These are phyloP conservation scores for Mikania micrantha DNA, from an alignment of 129 eudicot genomes.

Conservation along the genomic window DNA sequence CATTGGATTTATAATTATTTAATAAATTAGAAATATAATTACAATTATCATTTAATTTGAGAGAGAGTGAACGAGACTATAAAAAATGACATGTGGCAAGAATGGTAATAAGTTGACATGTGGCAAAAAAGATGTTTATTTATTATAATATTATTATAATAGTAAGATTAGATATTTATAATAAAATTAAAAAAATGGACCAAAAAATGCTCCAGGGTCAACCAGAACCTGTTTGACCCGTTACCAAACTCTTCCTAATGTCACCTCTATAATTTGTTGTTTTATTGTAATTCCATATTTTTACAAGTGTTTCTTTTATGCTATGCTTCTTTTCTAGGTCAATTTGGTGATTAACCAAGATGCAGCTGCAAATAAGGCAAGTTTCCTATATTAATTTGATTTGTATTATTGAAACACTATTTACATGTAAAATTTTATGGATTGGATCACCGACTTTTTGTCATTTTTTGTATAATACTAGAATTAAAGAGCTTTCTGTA, in stretches of 20 bases:
- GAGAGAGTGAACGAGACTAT: too few relatives aligned
- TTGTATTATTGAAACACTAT: not conserved
- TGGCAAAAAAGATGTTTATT: too few relatives aligned
- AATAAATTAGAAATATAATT: too few relatives aligned
- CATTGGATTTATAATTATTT: too few relatives aligned
- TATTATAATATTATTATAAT: too few relatives aligned
- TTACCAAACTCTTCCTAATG: not conserved
- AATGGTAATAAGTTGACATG: too few relatives aligned
- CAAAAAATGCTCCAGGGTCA: not conserved
- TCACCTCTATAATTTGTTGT: not conserved
- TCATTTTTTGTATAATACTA: not conserved
- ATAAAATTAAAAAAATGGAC: not conserved
- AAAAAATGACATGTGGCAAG: too few relatives aligned
- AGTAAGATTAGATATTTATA: too few relatives aligned
- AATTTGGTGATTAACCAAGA: slow-evolving; percentile 5
- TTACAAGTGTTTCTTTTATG: not conserved
- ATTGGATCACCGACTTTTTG: not conserved
- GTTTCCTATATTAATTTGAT: not conserved
- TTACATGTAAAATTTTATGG: slow-evolving; percentile 1
- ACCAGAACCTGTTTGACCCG: not conserved
- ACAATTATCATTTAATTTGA: too few relatives aligned
- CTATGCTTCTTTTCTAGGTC: not conserved
- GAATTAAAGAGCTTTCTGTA: not conserved
- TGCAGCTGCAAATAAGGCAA: slow-evolving; percentile 2
- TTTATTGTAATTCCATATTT: not conserved